Evolutionary conservation across 192 early-diverging fungal species (phyloP).

Genomic region (Entomortierella lignicola): DNA sequence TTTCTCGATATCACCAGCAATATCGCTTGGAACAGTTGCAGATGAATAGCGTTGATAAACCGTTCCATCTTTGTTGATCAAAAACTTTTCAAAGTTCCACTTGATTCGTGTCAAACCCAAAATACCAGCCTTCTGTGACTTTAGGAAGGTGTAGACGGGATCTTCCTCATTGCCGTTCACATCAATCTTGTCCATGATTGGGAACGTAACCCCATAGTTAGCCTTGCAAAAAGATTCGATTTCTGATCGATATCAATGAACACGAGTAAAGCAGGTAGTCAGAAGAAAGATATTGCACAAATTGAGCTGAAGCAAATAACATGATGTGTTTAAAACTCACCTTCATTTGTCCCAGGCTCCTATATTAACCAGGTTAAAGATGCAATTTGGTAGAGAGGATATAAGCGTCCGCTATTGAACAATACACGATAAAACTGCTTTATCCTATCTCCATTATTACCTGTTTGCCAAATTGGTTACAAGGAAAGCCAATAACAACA

Average conservation of each 20-base stretch:
- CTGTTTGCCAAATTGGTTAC: constrained; percentile 87
- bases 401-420: no score
- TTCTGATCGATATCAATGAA: constrained; percentile 35
- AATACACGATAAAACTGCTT: background rate
- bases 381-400: no score
- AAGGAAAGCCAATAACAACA: constrained; percentile 91
- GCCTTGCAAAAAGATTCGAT: constrained; percentile 70
- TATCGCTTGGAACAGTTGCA: constrained; percentile 65
- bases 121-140: constrained; percentile 62
- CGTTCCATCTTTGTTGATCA: constrained; percentile 71
- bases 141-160: constrained; percentile 71
- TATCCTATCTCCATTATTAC: constrained; percentile 40
- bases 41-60: constrained; percentile 71
- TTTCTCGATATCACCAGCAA: constrained; percentile 69
- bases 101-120: constrained; percentile 70
- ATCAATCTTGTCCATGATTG: constrained; percentile 87
- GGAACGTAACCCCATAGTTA: constrained; percentile 89
- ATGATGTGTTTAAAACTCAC: constrained; percentile 11
- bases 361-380: no score
- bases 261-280: background rate
- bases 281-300: background rate
- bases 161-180: constrained; percentile 79
- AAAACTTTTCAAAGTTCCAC: constrained; percentile 92
- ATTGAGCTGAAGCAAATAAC: background rate
- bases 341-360: constrained; percentile 63